Evolutionary conservation across 768 basidiomycete species (phyloP).

Genomic region (Glaciozyma martinii): DNA sequence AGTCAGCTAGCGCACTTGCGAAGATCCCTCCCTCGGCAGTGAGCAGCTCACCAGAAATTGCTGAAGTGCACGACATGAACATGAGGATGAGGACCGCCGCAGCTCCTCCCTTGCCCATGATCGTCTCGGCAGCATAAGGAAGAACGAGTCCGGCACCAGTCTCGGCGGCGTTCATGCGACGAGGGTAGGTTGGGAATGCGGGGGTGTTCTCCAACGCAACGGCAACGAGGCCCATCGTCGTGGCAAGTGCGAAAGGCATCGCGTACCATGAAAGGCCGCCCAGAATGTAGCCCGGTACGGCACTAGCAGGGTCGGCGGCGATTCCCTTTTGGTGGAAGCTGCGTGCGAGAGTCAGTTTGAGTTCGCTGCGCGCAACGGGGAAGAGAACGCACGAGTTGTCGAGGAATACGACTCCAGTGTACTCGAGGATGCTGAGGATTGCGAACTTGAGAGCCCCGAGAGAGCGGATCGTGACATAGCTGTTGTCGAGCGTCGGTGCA

Average conservation of each 20-base stretch:
- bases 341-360: conserved; percentile 48
- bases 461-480: conserved; percentile 54
- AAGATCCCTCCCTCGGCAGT: too few relatives aligned
- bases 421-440: conserved; percentile 7
- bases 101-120: conserved; percentile 16
- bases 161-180: conserved; percentile 8
- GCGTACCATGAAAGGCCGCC: conserved; percentile 2
- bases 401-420: conserved; percentile 35
- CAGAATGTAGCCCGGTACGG: conserved; percentile 7
- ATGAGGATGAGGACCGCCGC: conserved; percentile 15
- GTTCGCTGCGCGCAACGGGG: conserved; percentile 36
- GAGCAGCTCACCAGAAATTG: background rate
- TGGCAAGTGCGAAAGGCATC: conserved; percentile 47
- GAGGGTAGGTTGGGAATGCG: conserved; percentile 22
- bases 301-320: conserved; percentile 39
- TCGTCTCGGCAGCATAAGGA: conserved; percentile 9
- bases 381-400: conserved; percentile 4
- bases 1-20: conserved; percentile 14
- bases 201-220: conserved; percentile 15
- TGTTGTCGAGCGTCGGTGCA: conserved; percentile 47
- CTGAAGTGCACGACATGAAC: conserved; percentile 14
- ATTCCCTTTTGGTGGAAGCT: too few relatives aligned
- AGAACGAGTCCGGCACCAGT: conserved; percentile 14
- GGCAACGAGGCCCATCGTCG: conserved; percentile 37
- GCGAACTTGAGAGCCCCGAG: conserved; percentile 35